These are phyloP conservation scores for Penicillium sp. DNA, from an alignment of 2,329 filamentous ascomycete genomes.

Conservation along the genomic window DNA sequence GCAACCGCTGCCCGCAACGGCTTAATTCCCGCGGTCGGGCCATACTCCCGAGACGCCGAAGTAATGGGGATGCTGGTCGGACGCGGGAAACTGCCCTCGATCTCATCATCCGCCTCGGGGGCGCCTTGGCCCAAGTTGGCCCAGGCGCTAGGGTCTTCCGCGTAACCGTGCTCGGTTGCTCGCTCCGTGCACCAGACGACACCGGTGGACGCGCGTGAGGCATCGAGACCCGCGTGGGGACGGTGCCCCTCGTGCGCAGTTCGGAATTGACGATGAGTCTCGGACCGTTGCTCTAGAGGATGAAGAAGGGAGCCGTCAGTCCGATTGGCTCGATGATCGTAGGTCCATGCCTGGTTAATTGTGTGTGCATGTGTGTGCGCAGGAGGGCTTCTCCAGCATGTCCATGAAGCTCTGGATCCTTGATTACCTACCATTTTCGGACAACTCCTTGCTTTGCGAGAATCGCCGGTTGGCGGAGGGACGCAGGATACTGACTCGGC, in stretches of 20 bases:
- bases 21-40: conserved; percentile 90
- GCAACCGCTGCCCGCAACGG: conserved; percentile 83
- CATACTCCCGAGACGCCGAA: conserved; percentile 77
- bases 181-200: conserved; percentile 73
- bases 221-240: conserved; percentile 84
- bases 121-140: conserved; percentile 92
- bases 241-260: conserved; percentile 85
- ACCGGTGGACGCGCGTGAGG: conserved; percentile 80
- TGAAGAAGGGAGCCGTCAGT: conserved; percentile 4
- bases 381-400: not conserved
- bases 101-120: conserved; percentile 89
- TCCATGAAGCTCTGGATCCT: not conserved
- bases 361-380: not conserved
- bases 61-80: conserved; percentile 73
- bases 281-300: conserved; percentile 65
- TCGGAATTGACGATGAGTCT: conserved; percentile 83
- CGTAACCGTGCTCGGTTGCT: conserved; percentile 80
- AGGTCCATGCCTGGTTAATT: not conserved
- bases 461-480: conserved; percentile 34
- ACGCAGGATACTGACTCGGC: conserved; percentile 41
- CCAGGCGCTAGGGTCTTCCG: conserved; percentile 75
- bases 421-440: conserved; percentile 38
- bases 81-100: conserved; percentile 78
- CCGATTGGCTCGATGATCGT: not conserved
- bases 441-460: conserved; percentile 41